phyloP scores from a whole-genome alignment of 495 filamentous ascomycete genomes.

The Durotheca rogersii region DNA sequence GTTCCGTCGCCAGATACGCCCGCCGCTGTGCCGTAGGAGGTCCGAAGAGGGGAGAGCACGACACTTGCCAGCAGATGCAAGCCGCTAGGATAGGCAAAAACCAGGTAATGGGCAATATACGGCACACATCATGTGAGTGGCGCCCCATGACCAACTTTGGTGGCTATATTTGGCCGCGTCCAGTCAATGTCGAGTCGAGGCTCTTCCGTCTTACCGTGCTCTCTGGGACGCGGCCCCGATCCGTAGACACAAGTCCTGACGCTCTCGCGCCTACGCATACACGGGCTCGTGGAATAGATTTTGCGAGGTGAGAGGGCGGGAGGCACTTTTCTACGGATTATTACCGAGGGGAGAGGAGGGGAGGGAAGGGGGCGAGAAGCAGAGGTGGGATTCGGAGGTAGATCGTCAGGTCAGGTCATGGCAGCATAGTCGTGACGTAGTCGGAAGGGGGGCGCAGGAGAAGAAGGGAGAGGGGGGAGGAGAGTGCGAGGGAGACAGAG shows the following conservation, averaged over 20 bases:
- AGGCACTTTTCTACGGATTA: not conserved
- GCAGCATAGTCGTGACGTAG: conserved; percentile 29
- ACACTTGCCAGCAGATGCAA: conserved; percentile 15
- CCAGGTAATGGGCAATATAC: conserved; percentile 22
- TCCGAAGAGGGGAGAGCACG: conserved; percentile 5
- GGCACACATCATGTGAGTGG: conserved; percentile 15
- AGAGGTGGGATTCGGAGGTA: conserved; percentile 17
- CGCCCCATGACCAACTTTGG: conserved; percentile 25
- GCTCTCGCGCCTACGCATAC: too few relatives aligned
- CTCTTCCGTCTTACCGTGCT: not conserved
- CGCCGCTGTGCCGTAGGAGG: conserved; percentile 20
- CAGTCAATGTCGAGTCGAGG: conserved; percentile 2
- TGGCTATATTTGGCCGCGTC: conserved; percentile 10
- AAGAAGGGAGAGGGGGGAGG: too few relatives aligned
- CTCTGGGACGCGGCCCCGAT: not conserved
- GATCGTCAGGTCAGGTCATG: conserved; percentile 29
- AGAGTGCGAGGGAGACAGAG: too few relatives aligned
- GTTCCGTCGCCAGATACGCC: conserved; percentile 13
- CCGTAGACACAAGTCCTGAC: conserved; percentile 11
- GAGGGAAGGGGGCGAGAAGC: conserved; percentile 16
- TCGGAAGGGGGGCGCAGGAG: too few relatives aligned
- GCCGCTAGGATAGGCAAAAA: conserved; percentile 31
- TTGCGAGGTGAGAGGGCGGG: not conserved
- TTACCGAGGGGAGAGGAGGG: conserved; percentile 14
- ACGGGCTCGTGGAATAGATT: not conserved